Base-by-base conservation (phyloP, 2,329 filamentous ascomycete genomes). In the Chrysoporthe puriensis region DNA sequence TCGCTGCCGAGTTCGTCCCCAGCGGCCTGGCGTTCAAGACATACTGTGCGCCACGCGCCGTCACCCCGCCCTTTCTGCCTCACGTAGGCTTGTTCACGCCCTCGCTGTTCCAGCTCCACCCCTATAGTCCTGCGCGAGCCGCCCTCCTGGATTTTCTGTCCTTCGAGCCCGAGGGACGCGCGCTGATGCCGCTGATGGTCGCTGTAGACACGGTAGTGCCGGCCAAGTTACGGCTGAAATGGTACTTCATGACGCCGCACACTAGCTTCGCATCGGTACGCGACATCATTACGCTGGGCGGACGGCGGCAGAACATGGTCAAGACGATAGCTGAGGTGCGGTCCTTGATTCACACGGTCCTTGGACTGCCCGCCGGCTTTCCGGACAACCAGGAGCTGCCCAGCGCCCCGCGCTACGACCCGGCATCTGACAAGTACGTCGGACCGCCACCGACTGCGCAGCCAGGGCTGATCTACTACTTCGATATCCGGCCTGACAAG, bases 161-260 rank as follows among this genome's bases (percentile, higher is more conserved):
- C 13, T 40, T 32, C 1, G 32, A 40, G 1, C 32, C 54, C 6
- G 54, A 57, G 9, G 54, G 54, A 1, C 54, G 34, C 2, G 32
- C 54, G 16, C 32, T 57, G 14, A 40, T 57, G 54, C 54, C 54
- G 3, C 54, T 57, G 11, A 57, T 57, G 54, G 34, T 57, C 14
- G 54, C 54, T 3, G 54, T 57, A 6, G 54, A 57, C 32, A 32
- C 54, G 4, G 54, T 57, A 6, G 34, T 7, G 18, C 18, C 54
- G 4, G 34, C 54, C 14, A 40, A 40, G 34, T 57, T 34, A 6
- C 32, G 54, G 16, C 34, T 57, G 26, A 57, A 57, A n/a, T 57
- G 54, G 54, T 57, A 57, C 54, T 57, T 57, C 2, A 57, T 57
- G 54, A 57, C 54, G 3, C 54, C 54, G 16, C 54, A 57, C 34